A percentile compares a stretch with the other conserved stretches of the same genome.
phyloP scores from a whole-genome alignment of 306 rosid species.

The Cotoneaster glaucophyllus region DNA sequence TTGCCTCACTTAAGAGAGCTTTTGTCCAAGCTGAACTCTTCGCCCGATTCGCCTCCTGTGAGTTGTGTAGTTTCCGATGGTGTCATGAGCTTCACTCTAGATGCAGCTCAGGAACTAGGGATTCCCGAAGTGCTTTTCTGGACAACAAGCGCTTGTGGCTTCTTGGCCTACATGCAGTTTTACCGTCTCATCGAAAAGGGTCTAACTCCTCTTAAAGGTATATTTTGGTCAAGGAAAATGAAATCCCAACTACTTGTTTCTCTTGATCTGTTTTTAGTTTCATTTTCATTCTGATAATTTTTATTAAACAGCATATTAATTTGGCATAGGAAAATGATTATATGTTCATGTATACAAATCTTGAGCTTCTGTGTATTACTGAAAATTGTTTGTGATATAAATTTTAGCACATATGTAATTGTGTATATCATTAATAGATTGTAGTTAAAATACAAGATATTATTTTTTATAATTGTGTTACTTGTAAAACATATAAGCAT shows the following conservation, averaged over 20 bases:
- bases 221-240: neutral
- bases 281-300: neutral
- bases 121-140: slow-evolving; percentile 32
- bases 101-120: slow-evolving; percentile 18
- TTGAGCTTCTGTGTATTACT: too few relatives aligned
- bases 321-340: too few relatives aligned
- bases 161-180: slow-evolving; percentile 27
- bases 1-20: neutral
- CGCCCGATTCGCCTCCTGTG: neutral
- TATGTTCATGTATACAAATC: too few relatives aligned
- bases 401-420: too few relatives aligned
- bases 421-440: too few relatives aligned
- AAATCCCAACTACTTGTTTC: neutral
- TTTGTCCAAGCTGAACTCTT: neutral
- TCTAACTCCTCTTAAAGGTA: slow-evolving; percentile 35
- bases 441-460: too few relatives aligned
- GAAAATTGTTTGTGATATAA: too few relatives aligned
- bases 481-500: too few relatives aligned
- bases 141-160: slow-evolving; percentile 37
- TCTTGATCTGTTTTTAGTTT: neutral
- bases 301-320: neutral
- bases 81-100: slow-evolving; percentile 1
- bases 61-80: slow-evolving; percentile 6
- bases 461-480: too few relatives aligned
- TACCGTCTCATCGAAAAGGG: slow-evolving; percentile 27